Evolutionary conservation across 495 filamentous ascomycete genomes (phyloP).

Genomic region (Podospora sp.): DNA sequence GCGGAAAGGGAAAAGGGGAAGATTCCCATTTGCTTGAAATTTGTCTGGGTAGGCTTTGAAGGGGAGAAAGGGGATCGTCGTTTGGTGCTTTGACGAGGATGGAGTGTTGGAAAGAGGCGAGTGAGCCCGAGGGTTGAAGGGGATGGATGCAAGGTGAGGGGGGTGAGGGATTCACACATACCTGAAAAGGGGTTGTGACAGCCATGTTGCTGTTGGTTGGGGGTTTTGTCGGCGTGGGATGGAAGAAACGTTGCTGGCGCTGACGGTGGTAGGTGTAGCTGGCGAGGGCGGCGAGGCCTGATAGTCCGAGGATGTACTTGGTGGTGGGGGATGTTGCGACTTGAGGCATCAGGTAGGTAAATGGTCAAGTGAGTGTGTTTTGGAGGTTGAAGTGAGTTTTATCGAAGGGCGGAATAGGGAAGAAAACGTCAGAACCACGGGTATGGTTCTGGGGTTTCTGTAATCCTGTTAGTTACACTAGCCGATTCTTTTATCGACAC

Average conservation of each 20-base stretch:
- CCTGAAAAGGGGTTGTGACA: slow-evolving; percentile 51
- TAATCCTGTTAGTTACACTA: neutral
- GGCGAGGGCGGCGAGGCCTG: slow-evolving; percentile 23
- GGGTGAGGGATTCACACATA: slow-evolving; percentile 27
- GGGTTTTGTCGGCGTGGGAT: neutral
- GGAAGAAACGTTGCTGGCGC: neutral
- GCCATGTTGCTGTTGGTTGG: slow-evolving; percentile 30
- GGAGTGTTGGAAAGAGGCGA: neutral
- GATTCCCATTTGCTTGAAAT: neutral
- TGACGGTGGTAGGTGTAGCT: neutral
- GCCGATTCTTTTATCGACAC: neutral
- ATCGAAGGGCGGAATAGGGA: neutral
- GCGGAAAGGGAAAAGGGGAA: neutral
- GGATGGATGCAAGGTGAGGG: neutral
- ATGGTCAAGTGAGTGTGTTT: neutral
- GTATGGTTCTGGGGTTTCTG: neutral
- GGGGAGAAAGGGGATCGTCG: neutral
- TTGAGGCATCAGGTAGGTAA: slow-evolving; percentile 19
- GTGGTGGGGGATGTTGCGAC: slow-evolving; percentile 10
- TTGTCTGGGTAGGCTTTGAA: neutral
- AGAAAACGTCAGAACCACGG: neutral
- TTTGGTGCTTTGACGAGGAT: neutral
- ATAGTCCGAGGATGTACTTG: slow-evolving; percentile 24
- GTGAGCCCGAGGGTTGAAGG: neutral
- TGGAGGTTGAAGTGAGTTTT: neutral